Evolutionary conservation across 1,284 basidiomycete genomes (phyloP), one percentile per base, ranked within the genome.

Genomic region (Phlebopus sp.): DNA sequence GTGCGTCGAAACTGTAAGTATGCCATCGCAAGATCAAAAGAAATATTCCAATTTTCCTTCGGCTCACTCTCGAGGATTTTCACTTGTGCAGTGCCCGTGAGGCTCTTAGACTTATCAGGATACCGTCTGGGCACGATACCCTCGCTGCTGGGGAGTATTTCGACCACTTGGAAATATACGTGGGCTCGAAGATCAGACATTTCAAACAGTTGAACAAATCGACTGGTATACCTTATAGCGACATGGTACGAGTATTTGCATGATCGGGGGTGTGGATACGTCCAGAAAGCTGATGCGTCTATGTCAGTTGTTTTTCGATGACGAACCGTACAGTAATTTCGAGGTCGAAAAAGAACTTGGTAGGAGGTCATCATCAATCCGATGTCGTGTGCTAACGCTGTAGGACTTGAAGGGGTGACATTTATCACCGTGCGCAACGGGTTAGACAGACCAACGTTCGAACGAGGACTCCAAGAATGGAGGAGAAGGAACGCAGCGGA

Each of bases 101-200:
- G 60, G 89, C 88, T 2, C 71, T 94, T 27, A 70, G 70, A 3
- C 73, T 93, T 14, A 73, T 94, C 34, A 74, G 85, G 15, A 67
- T 94, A 2, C 81, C 83, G 1, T 72, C 74, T 66, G 34, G 38
- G 19, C 42, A 19, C 14, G 25, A 62, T 14, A 49, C 49, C 8
- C 42, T 49, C 1, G 46, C 63, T 27, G 86, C 90, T 0, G 75
- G 82, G 47, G 69, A 77, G 11, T 87, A 86, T 56, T 92, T 96
- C 61, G 81, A 91, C 59, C 79, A 89, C 54, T 67, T 84, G 50
- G 90, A 94, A 62, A 92, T 95, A 64, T 94, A 92, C 58, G 90
- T 90, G 8, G 86, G 84, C n/a, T 90, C 89, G 13, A 93, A 94
- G 67, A 68, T 91, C 15, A 74, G 74, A 5, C 92, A 95, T 60